phyloP scores from a whole-genome alignment of 305 asterid genomes.

The Coffea humblotiana region DNA sequence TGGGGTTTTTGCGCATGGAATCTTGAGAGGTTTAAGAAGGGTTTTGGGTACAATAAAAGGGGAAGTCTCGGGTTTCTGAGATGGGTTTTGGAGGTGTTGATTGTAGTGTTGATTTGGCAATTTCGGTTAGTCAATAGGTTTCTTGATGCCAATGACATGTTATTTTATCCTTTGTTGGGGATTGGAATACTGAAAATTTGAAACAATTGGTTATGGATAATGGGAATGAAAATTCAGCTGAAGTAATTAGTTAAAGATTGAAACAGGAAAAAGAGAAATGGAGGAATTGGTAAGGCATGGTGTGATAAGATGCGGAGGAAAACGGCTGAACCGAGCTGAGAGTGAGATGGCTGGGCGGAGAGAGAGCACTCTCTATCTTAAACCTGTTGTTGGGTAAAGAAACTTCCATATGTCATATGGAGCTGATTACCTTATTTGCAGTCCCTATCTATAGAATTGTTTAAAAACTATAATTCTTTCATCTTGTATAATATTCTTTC shows the following conservation, averaged over 20 bases:
- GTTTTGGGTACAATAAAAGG: constrained; percentile 9
- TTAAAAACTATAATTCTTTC: no score
- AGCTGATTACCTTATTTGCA: no score
- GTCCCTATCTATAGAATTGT: no score
- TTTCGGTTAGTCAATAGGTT: constrained; percentile 16
- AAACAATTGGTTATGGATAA: no score
- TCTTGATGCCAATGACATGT: constrained; percentile 27
- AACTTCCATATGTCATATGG: no score
- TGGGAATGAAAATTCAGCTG: not conserved
- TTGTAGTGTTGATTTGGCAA: not conserved
- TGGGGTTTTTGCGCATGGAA: constrained; percentile 23
- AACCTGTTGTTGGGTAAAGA: no score
- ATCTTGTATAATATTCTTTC: no score
- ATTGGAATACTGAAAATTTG: not conserved
- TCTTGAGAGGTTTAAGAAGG: constrained; percentile 13
- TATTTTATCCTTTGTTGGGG: not conserved
- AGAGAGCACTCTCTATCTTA: not conserved
- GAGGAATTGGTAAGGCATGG: not conserved
- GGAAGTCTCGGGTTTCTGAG: constrained; percentile 10
- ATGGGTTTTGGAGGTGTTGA: constrained; percentile 6
- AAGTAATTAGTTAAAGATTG: not conserved
- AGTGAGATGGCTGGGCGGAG: not conserved
- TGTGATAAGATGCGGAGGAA: not conserved
- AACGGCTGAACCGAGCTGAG: not conserved
- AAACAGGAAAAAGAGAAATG: not conserved